Evolutionary conservation across 768 basidiomycete species (phyloP), one percentile per base, ranked within the genome.

Genomic region (Boletus sp.): DNA sequence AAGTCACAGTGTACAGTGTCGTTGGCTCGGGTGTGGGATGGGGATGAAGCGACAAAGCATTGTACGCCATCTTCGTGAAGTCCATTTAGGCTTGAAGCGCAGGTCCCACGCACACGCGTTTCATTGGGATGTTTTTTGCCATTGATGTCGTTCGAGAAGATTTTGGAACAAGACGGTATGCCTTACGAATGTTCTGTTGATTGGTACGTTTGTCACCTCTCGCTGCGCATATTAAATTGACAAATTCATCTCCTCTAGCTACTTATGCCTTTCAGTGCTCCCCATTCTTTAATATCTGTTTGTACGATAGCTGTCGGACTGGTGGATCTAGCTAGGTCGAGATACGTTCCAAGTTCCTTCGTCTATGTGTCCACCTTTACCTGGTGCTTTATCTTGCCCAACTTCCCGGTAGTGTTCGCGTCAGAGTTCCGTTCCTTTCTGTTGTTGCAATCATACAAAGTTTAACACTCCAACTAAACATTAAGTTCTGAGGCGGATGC

Each of bases 81-180:
- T 61, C 0, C 64, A 64, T 3, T 10, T 64, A 8, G 40, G 55
- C 10, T 47, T 40, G 44, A 61, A 44, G 27, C 63, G 63, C 50
- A 48, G 10, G 23, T 19, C 42, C n/a, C 23, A 7, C 32, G 23
- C 14, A 8, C 3, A 7, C 7, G 17, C 13, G 25, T 21, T 11
- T 40, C 21, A 34, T 37, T 29, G 37, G 5, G 30, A n/a, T 5
- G n/a, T 13, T 0, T 29, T 7, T 38, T 17, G 25, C 8, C 25
- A 3, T n/a, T 9, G 17, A 17, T 29, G 19, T 14, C 7, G 4
- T 49, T 25, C 9, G 35, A 39, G 32, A 7, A 4, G 23, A n/a
- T 32, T 11, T 14, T 34, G n/a, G 13, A 43, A 53, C 6, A 38
- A 30, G 13, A 47, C 1, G 17, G 19, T 3, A 14, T 32, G 19